phyloP scores from a whole-genome alignment of 805 yeast species.

The Saccharomycopsis sp. region DNA sequence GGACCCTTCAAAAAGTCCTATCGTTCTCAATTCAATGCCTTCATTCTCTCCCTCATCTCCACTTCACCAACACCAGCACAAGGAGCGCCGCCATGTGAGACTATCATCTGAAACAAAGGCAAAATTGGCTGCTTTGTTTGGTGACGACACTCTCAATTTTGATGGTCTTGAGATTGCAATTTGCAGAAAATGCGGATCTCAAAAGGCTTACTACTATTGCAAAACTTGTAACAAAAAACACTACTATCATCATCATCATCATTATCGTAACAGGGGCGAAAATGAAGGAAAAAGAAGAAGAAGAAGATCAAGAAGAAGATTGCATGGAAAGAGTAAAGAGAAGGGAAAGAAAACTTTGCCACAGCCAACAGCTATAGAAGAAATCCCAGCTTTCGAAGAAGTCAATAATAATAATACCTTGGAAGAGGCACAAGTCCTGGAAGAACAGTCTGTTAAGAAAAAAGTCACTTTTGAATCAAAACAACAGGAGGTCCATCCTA shows the following conservation, averaged over 20 bases:
- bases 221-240: slow-evolving; percentile 7
- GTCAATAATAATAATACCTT: too few species aligned
- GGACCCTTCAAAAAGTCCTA: too few species aligned
- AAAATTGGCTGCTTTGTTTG: background rate
- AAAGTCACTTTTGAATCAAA: too few species aligned
- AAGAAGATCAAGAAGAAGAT: background rate
- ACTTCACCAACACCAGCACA: too few species aligned
- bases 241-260: slow-evolving; percentile 13
- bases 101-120: background rate
- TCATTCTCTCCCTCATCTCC: too few species aligned
- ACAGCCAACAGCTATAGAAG: too few species aligned
- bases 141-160: background rate
- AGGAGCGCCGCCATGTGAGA: too few species aligned
- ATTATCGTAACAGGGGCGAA: slow-evolving; percentile 1
- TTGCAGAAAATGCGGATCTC: slow-evolving; percentile 3
- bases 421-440: too few species aligned
- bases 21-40: too few species aligned
- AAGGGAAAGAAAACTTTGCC: background rate
- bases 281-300: background rate
- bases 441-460: too few species aligned
- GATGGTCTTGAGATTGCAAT: background rate
- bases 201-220: slow-evolving; percentile 7
- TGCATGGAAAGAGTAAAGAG: background rate
- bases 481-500: too few species aligned
- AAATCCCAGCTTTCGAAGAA: too few species aligned